These are phyloP conservation scores for Tritrichomonas foetus DNA, from an alignment of 208 protist species.

Conservation along the genomic window DNA sequence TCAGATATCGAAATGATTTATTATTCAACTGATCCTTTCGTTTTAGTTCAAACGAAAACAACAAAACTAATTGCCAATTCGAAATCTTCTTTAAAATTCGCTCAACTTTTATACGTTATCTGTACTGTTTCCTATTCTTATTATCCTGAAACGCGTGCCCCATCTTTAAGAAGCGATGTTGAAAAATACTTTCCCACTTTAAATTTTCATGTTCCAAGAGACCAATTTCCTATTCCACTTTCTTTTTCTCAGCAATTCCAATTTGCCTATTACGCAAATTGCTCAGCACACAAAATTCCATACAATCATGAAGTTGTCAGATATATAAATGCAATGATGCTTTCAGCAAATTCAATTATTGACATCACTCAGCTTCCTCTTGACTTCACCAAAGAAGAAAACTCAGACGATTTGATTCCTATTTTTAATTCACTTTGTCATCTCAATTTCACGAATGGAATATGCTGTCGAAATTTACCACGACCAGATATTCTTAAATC, in stretches of 20 bases:
- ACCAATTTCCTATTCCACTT: too few species aligned
- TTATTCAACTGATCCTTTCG: background rate
- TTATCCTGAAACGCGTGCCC: background rate
- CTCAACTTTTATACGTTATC: background rate
- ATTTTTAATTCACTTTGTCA: background rate
- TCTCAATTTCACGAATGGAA: background rate
- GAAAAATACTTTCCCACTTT: background rate
- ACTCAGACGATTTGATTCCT: slow-evolving; percentile 11
- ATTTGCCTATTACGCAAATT: slow-evolving; percentile 10
- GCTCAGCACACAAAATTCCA: background rate
- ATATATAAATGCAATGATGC: background rate
- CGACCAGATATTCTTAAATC: background rate
- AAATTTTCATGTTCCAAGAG: background rate
- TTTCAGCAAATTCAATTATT: background rate
- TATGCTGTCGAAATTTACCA: background rate
- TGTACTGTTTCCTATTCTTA: background rate
- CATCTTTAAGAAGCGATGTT: background rate
- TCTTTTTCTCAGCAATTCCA: background rate
- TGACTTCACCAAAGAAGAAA: background rate
- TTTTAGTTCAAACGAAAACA: background rate
- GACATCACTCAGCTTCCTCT: background rate
- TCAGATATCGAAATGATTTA: too few species aligned
- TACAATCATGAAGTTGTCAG: slow-evolving; percentile 21
- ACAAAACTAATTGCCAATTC: background rate
- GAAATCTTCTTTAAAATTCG: background rate